Conservation (phyloP, 208 protist genomes). For the Endotrypanum monterogeii region DNA sequence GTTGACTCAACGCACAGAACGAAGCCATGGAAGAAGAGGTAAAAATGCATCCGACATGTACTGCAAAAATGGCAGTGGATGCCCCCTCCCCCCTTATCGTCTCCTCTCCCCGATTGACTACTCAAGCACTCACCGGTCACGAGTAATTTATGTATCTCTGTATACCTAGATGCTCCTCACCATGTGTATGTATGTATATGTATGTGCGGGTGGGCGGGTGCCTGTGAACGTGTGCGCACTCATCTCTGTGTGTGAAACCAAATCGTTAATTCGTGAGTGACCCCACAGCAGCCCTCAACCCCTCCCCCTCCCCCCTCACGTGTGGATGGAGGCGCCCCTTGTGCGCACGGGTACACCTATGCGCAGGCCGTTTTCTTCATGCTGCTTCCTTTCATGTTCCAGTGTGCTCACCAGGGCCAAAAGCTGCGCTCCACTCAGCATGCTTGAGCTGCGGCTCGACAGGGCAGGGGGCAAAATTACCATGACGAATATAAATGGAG, state of each 20-base stretch:
- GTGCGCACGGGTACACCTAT: neutral
- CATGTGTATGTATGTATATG: neutral
- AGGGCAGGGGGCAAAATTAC: conserved; percentile 42
- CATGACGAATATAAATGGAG: conserved; percentile 57
- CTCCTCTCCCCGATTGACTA: neutral
- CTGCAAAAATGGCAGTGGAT: neutral
- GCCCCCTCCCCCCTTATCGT: neutral
- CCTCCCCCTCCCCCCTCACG: too few species aligned
- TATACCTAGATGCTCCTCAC: neutral
- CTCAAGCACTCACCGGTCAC: neutral
- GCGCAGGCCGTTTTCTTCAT: neutral
- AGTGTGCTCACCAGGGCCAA: conserved; percentile 36
- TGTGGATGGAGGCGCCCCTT: neutral
- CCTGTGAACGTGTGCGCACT: neutral
- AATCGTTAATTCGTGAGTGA: neutral
- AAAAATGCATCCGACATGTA: neutral
- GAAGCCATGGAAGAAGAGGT: neutral
- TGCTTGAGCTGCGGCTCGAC: conserved; percentile 27
- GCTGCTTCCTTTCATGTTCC: conserved; percentile 17
- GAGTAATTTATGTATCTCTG: neutral
- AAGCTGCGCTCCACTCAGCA: conserved; percentile 36
- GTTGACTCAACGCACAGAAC: neutral
- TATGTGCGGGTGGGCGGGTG: neutral
- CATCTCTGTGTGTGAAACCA: neutral
- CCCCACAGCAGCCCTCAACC: neutral